Base-by-base conservation (phyloP, 2,329 filamentous ascomycete species). In the Claviceps spartinae region DNA sequence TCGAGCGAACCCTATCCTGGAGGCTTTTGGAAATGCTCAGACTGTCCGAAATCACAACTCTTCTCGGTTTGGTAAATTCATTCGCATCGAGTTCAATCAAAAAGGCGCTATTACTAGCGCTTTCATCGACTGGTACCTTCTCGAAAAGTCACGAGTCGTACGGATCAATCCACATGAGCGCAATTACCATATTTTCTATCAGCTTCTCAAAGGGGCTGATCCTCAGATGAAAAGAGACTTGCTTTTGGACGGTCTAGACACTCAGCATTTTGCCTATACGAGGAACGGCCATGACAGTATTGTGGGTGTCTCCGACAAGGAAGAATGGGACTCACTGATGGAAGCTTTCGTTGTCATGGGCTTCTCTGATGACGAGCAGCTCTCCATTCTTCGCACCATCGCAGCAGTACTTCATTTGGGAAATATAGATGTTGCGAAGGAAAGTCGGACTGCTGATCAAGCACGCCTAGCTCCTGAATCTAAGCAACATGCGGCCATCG, bases 11-110 rank as follows among this genome's bases (percentile, higher is more conserved):
- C 93, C 93, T 0, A 98, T 98, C 48, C 79, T 98, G 2, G 94
- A 98, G 76, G 86, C 93, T 1, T 98, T 98, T 62, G 94, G 94
- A 55, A 98, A 98, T 64, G 93, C 93, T 1, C 94, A 98, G 66
- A 98, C 93, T 0, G 88, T 98, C 34, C 81, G 93, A 51, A 98
- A 98, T 67, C 93, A 98, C 71, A 98, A 98, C 65, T 98, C 93
- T 0, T 98, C 93, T 5, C 83, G 93, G 57, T 98, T 98, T 62
- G 93, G 93, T 64, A 98, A 98, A 67, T 98, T 98, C 63, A 98
- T 98, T 64, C 81, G 94, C 48, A 98, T 98, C 62, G 89, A 96
- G 64, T 96, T 98, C 69, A 88, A 82, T 37, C 79, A 86, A 24
- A 80, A 80, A 38, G 94, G 94, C 30, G 86, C 93, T 51, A 98